These are phyloP conservation scores for Ceratonia siliqua DNA, from an alignment of 306 rosid genomes.

Conservation along the genomic window DNA sequence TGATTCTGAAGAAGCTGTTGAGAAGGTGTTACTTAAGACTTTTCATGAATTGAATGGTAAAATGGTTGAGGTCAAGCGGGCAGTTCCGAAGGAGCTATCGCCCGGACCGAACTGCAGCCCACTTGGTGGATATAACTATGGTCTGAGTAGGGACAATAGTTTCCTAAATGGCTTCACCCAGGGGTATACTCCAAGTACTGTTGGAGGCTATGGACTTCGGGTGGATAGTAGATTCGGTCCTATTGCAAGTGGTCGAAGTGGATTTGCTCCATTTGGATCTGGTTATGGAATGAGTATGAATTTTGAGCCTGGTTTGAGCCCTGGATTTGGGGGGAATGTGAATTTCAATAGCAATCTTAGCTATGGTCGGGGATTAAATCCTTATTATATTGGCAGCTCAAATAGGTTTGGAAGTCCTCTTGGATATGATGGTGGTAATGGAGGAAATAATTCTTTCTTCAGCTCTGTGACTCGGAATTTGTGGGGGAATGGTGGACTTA, in stretches of 20 bases:
- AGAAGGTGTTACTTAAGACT: constrained; percentile 78
- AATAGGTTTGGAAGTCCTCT: constrained; percentile 65
- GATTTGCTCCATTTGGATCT: constrained; percentile 76
- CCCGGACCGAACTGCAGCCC: constrained; percentile 92
- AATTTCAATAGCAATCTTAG: constrained; percentile 66
- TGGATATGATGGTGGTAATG: constrained; percentile 72
- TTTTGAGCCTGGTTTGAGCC: constrained; percentile 75
- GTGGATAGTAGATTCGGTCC: constrained; percentile 89
- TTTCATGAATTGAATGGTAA: constrained; percentile 96
- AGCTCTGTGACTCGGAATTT: constrained; percentile 73
- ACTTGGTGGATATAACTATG: constrained; percentile 69
- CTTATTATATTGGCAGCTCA: constrained; percentile 70
- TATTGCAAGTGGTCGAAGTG: constrained; percentile 75
- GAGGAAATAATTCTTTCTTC: constrained; percentile 80
- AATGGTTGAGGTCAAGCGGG: constrained; percentile 99
- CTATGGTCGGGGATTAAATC: constrained; percentile 81
- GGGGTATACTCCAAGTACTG: constrained; percentile 71
- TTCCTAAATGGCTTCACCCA: constrained; percentile 82
- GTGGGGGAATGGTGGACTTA: constrained; percentile 89
- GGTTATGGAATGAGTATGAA: constrained; percentile 87
- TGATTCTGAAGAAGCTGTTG: constrained; percentile 97
- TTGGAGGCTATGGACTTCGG: constrained; percentile 83
- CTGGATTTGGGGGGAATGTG: constrained; percentile 80
- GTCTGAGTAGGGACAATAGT: constrained; percentile 80
- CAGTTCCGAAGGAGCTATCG: constrained; percentile 97